phyloP scores from a whole-genome alignment of 306 rosid species.

The Arachis hypogaea region DNA sequence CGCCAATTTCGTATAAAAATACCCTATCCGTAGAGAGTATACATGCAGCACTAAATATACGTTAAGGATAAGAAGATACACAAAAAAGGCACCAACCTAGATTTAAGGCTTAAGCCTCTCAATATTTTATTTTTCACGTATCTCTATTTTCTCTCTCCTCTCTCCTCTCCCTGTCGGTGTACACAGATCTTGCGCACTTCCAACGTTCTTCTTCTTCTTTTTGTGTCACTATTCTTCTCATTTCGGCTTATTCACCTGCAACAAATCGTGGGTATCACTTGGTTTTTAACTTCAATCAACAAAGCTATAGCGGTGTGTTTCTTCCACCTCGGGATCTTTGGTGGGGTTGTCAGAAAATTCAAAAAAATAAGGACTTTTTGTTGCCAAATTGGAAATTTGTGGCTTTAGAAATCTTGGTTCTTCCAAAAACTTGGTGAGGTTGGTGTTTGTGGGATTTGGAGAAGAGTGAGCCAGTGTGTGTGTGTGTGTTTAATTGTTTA shows the following conservation, averaged over 20 bases:
- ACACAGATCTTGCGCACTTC: conserved; percentile 62
- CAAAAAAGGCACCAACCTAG: conserved; percentile 55
- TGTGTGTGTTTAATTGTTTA: conserved; percentile 34
- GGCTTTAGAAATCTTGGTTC: conserved; percentile 41
- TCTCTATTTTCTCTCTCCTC: conserved; percentile 15
- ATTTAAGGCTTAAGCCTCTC: conserved; percentile 54
- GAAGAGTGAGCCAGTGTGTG: conserved; percentile 62
- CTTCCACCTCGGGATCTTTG: conserved; percentile 37
- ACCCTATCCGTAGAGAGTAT: conserved; percentile 12
- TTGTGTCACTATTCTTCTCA: conserved; percentile 21
- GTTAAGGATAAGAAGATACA: conserved; percentile 47
- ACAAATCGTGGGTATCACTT: conserved; percentile 27
- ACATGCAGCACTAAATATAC: conserved; percentile 48
- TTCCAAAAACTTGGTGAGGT: conserved; percentile 38
- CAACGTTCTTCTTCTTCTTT: conserved; percentile 37
- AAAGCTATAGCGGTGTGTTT: conserved; percentile 14
- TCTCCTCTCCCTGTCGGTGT: conserved; percentile 68
- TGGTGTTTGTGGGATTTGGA: conserved; percentile 43
- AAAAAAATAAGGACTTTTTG: neutral
- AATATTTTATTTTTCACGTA: neutral
- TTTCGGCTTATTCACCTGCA: conserved; percentile 38
- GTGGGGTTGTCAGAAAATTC: conserved; percentile 38
- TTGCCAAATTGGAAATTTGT: neutral
- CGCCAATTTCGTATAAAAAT: conserved; percentile 36
- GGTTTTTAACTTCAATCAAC: conserved; percentile 28